phyloP scores from a whole-genome alignment of 371 early-diverging fungal genomes.

The Coemansia sp. region DNA sequence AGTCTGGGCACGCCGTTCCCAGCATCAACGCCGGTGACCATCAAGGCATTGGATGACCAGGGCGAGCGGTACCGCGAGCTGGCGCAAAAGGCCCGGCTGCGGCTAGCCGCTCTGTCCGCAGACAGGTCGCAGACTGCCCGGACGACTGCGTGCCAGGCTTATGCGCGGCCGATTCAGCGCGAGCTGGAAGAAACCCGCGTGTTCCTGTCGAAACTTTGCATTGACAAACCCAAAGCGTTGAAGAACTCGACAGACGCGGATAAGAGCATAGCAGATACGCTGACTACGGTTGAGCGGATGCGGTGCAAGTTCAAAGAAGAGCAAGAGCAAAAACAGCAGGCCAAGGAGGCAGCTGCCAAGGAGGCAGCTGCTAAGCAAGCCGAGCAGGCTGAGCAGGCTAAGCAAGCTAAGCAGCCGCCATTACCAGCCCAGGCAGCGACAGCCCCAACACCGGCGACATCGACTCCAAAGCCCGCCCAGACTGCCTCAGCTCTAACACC shows the following conservation, averaged over 20 bases:
- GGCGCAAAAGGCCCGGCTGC: constrained; percentile 15
- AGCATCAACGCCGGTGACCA: constrained; percentile 8
- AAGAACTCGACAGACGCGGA: neutral
- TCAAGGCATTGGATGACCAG: neutral
- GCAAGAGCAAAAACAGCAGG: constrained; percentile 18
- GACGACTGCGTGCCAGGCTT: constrained; percentile 14
- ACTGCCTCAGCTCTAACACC: no score
- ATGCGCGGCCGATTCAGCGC: constrained; percentile 22
- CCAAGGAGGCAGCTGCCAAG: constrained; percentile 17
- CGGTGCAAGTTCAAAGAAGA: constrained; percentile 38
- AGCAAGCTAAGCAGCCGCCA: constrained; percentile 7
- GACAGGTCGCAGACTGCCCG: constrained; percentile 9
- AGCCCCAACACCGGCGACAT: no score
- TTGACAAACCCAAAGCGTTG: neutral
- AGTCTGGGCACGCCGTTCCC: constrained; percentile 31
- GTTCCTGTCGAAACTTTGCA: constrained; percentile 18
- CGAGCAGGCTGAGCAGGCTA: constrained; percentile 7
- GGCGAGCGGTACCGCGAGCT: constrained; percentile 31
- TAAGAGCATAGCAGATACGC: constrained; percentile 10
- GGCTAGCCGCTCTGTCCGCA: neutral
- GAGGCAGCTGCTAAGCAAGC: constrained; percentile 24
- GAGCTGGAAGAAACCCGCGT: constrained; percentile 31
- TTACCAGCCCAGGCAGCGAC: neutral
- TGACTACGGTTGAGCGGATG: constrained; percentile 25
- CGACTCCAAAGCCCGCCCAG: no score